Base-by-base conservation (phyloP, 345 rosid species). In the Salix arbutifolia region DNA sequence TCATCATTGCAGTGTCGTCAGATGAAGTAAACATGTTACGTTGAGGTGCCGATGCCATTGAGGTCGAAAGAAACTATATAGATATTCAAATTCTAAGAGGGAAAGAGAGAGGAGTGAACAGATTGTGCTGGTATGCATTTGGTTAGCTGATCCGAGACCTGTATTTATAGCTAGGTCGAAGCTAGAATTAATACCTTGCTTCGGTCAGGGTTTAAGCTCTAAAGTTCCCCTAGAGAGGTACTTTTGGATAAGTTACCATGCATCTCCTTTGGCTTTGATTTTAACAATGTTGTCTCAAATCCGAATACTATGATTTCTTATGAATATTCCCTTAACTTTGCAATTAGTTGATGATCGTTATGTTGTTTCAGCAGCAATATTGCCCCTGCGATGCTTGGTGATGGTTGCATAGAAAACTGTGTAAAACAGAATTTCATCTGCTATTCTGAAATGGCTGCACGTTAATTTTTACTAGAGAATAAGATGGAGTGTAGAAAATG, bases 1-100 rank as follows among this genome's bases (percentile, higher is more conserved):
- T 91, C 85, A 85, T 64, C 85, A 88, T 86, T 21, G 72, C 87
- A 69, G 38, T 82, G 80, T 88, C 94, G 67, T 90, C 94, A 0
- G 94, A 84, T 37, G 89, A 53, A 7, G 90, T 50, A 77, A 89
- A 82, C 80, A 81, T 46, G 2, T 11, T 26, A 21, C 80, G 76
- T 5, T 4, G 76, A 64, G 75, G 69, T 50, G 28, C 82, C 37
- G 38, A 12, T 64, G 75, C 76, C 83, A 80, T 80, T 1, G 67
- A 48, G 16, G 25, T 50, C 5, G 0, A 31, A 53, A 6, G 6
- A 18, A 65, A 72, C 19, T 18, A 5, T 18, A 50, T 0, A 18
- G 58, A 50, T 33, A 33, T 50, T 50, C 58, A 50, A 50, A 50
- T 50, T 50, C 62, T n/a, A 10, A 30, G 4, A 50, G 31, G 48